phyloP scores from a whole-genome alignment of 1,139 yeast genomes.

The Magnusiomyces ingens region DNA sequence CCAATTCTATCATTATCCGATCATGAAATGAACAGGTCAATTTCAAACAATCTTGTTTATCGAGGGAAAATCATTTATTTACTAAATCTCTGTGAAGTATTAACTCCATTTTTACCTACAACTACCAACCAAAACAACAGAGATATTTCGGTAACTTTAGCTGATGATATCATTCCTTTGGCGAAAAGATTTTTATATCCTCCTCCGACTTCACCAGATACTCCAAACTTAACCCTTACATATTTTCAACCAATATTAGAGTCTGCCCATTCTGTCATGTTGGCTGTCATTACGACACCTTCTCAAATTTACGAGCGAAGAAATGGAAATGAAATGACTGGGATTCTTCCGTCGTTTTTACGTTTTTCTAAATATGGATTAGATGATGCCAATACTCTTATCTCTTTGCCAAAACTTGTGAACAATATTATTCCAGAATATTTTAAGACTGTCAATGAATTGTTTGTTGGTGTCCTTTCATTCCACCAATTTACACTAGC shows the following conservation, averaged over 20 bases:
- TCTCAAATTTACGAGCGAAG: constrained; percentile 12
- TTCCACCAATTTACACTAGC: constrained; percentile 54
- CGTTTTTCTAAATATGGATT: constrained; percentile 15
- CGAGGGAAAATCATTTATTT: constrained; percentile 50
- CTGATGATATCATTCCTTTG: constrained; percentile 38
- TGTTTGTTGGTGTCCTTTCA: constrained; percentile 54
- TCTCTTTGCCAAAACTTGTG: constrained; percentile 17
- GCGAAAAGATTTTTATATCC: constrained; percentile 41
- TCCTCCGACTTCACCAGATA: constrained; percentile 16
- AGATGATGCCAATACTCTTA: constrained; percentile 5
- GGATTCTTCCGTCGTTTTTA: constrained; percentile 26
- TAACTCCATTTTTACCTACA: constrained; percentile 34
- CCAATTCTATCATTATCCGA: constrained; percentile 4
- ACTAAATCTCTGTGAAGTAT: constrained; percentile 53
- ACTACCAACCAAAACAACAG: constrained; percentile 18
- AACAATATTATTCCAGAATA: constrained; percentile 32
- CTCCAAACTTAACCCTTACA: constrained; percentile 8
- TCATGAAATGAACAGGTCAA: neutral
- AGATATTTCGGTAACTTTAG: constrained; percentile 28
- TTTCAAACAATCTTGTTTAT: constrained; percentile 32
- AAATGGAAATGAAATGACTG: constrained; percentile 9
- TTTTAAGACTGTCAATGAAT: constrained; percentile 36
- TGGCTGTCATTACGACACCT: constrained; percentile 29
- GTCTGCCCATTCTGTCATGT: constrained; percentile 60
- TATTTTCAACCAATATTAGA: constrained; percentile 44